These are phyloP conservation scores for Calonectria fujianensis DNA, from an alignment of 2,329 filamentous ascomycete genomes.

Conservation along the genomic window DNA sequence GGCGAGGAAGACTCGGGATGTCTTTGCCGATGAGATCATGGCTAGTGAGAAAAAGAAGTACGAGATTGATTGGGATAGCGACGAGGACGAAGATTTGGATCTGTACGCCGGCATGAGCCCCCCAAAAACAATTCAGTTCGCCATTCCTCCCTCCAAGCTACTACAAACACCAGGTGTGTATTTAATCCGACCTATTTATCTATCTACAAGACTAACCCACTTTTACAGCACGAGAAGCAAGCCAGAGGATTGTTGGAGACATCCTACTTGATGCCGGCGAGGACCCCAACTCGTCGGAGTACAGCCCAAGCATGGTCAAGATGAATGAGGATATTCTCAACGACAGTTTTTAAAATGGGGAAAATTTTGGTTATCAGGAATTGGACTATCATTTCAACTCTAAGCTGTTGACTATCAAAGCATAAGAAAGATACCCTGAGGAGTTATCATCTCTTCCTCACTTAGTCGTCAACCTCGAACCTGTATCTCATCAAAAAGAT, in stretches of 20 bases:
- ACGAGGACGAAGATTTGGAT: conserved; percentile 78
- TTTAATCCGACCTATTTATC: background rate
- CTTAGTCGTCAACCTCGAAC: background rate
- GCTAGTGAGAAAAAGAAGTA: conserved; percentile 62
- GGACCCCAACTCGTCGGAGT: conserved; percentile 72
- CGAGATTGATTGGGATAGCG: conserved; percentile 84
- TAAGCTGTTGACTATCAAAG: conserved; percentile 25
- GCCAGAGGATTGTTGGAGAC: conserved; percentile 87
- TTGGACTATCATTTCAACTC: conserved; percentile 3
- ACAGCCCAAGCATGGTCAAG: conserved; percentile 80
- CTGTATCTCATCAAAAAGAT: background rate
- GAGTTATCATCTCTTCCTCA: conserved; percentile 5
- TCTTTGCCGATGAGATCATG: conserved; percentile 61
- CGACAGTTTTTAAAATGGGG: conserved; percentile 73
- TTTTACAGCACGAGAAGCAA: conserved; percentile 82
- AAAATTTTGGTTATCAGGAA: conserved; percentile 3
- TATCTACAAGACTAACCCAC: conserved; percentile 33
- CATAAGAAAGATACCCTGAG: conserved; percentile 31
- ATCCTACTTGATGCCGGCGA: conserved; percentile 85
- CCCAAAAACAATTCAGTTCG: conserved; percentile 94
- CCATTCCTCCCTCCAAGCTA: conserved; percentile 84
- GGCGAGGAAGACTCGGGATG: conserved; percentile 69
- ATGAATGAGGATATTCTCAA: conserved; percentile 78
- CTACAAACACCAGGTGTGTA: conserved; percentile 85
- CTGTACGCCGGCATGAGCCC: conserved; percentile 86